Evolutionary conservation across 352 stramenopile species (phyloP), one percentile per base, ranked within the genome.

Genomic region (Globisporangium cylindrosporum): DNA sequence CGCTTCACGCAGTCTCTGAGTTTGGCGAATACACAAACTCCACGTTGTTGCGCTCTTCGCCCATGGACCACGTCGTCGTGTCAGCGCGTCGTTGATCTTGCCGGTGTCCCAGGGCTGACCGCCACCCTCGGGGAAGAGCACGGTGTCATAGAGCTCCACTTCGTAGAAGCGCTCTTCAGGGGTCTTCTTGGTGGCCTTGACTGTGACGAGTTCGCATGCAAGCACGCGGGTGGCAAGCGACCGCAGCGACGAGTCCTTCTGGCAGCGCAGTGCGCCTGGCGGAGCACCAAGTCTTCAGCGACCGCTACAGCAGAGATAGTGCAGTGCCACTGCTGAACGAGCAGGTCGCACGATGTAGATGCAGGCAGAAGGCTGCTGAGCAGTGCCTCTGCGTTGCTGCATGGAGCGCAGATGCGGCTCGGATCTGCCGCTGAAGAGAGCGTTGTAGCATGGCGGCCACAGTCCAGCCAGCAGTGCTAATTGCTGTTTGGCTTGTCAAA

Each of bases 71-170:
- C 25, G 25, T 29, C 25, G 25, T 29, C 25, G 25, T 95, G 63
- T 92, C 4, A 61, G 46, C 15, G 81, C 49, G 22, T 56, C 72
- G 60, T 89, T 73, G 55, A 92, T 78, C 20, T 43, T 73, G 43
- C 90, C 90, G 4, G 79, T 91, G 77, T 97, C 90, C 64, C 78
- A 86, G n/a, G 90, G 89, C 72, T 97, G 90, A 3, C 90, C 89
- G 56, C 89, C 90, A 43, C 90, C 89, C 73, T 96, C 88, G 2
- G 89, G 88, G 67, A 97, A 97, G 25, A 97, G 76, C 59, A 97
- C 87, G 10, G 84, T 90, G 73, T 94, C 86, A 9, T 85, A 67
- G 51, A 91, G 76, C 66, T 92, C 84, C 6, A 94, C 38, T 74
- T 51, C 43, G 43, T 51, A 51, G 15, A 51, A n/a, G 15, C 18